Evolutionary conservation across 768 basidiomycete species (phyloP), one percentile per base, ranked within the genome.

Genomic region (Boletus pseudopeckii): DNA sequence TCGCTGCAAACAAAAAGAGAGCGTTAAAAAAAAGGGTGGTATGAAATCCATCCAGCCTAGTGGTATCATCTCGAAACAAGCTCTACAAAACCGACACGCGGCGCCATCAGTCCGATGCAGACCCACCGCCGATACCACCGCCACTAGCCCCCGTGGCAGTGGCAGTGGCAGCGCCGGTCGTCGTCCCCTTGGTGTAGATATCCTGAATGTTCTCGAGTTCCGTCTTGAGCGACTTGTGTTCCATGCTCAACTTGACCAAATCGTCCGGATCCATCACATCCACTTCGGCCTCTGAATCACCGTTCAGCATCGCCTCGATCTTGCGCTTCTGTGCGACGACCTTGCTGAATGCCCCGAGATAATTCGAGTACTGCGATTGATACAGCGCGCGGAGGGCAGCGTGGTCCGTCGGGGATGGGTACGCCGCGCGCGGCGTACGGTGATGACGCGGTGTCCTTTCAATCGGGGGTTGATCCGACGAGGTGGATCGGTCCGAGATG

Each of bases 241-340:
- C 75, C 9, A 61, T 60, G 48, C 69, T 74, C 24, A 85, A 61
- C 50, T 72, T 74, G 48, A 67, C 59, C 53, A 86, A 56, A 15
- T 82, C 84, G 33, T 85, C 81, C 4, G 72, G 64, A 55, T 78
- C 78, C 74, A 85, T 65, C 37, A 85, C 52, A 44, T 82, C 81
- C 18, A 74, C 63, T 56, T 84, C 84, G 7, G 72, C 78, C 50
- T 81, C 81, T 11, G 80, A 82, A 57, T 82, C 83, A 37, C 69
- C 74, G 20, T 73, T 75, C 38, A 88, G 63, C 45, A 84, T 64
- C n/a, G 71, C 74, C 65, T 82, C 77, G 30, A 84, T 73, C 61
- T 77, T 80, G 45, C 69, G 65, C 60, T 79, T 80, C 64, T 85
- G 79, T 7, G 71, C 71, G 22, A 76, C 64, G 44, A 85, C 64